A percentile compares a stretch with the other conserved stretches of the same genome.
Evolutionary conservation across 441 rosid species (phyloP).

Genomic region (Populus hybrid): DNA sequence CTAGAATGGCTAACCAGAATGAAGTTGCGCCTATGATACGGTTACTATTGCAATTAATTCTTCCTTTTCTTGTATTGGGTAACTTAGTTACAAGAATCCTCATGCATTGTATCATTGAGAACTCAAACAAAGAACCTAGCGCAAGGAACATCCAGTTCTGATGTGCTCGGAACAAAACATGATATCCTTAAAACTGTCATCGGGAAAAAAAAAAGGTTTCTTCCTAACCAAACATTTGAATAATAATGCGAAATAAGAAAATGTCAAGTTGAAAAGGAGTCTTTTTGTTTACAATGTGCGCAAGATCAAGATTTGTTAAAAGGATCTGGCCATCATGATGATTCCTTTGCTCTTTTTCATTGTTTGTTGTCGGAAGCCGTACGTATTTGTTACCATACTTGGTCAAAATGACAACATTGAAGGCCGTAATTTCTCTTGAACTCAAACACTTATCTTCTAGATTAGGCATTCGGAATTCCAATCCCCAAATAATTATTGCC

Average conservation of each 20-base stretch:
- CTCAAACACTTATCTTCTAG: not conserved
- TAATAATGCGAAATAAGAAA: not conserved
- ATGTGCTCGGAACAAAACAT: too few species aligned
- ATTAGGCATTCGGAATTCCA: not conserved
- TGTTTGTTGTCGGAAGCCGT: too few species aligned
- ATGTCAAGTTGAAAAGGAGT: not conserved
- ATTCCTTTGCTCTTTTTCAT: not conserved
- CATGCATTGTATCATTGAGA: too few species aligned
- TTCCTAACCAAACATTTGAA: not conserved
- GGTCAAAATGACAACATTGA: not conserved
- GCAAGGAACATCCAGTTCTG: too few species aligned
- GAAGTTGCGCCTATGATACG: too few species aligned
- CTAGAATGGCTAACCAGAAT: too few species aligned
- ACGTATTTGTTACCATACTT: not conserved
- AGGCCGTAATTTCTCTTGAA: not conserved
- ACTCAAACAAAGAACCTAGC: too few species aligned
- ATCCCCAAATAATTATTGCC: not conserved
- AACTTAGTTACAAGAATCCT: too few species aligned
- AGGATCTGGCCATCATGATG: not conserved
- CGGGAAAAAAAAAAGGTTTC: not conserved
- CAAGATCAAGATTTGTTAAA: not conserved
- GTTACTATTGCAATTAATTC: too few species aligned
- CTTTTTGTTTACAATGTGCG: not conserved
- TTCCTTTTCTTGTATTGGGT: too few species aligned
- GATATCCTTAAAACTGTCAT: too few species aligned